Conservation (phyloP, 805 yeast genomes). For the Zygosaccharomyces pseudorouxii region DNA sequence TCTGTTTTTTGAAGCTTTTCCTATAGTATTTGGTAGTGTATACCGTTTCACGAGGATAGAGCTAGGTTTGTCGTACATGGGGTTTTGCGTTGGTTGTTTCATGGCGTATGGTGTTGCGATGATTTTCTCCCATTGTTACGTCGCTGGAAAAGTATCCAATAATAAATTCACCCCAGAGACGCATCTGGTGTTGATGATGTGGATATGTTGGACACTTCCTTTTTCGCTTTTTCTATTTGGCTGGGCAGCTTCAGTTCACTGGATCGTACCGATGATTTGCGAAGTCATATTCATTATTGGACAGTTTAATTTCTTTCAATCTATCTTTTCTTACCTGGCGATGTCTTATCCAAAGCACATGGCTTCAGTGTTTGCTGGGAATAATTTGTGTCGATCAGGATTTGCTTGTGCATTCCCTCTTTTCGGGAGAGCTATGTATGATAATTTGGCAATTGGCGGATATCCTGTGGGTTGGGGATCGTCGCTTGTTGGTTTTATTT, state of each 20-base stretch:
- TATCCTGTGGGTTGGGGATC: constrained; percentile 61
- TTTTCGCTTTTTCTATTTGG: constrained; percentile 45
- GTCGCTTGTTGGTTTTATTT: constrained; percentile 44
- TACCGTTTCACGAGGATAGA: constrained; percentile 47
- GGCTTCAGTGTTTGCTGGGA: constrained; percentile 59
- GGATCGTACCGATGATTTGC: constrained; percentile 48
- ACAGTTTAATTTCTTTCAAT: constrained; percentile 47
- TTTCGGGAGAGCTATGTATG: constrained; percentile 57
- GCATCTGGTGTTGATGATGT: constrained; percentile 38
- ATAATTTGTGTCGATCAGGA: constrained; percentile 45
- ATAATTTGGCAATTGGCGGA: constrained; percentile 42
- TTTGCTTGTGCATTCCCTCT: constrained; percentile 60
- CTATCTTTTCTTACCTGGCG: constrained; percentile 46
- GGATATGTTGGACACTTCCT: constrained; percentile 42
- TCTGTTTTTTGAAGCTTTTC: constrained; percentile 58
- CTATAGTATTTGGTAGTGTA: constrained; percentile 45
- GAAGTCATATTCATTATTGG: constrained; percentile 38
- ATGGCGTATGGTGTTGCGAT: constrained; percentile 36
- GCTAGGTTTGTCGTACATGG: constrained; percentile 44
- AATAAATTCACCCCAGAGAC: constrained; percentile 39
- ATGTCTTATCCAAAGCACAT: constrained; percentile 45
- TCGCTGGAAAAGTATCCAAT: constrained; percentile 28
- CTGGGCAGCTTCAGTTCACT: constrained; percentile 47
- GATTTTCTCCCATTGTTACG: constrained; percentile 24
- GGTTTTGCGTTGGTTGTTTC: constrained; percentile 44